phyloP scores from a whole-genome alignment of 2,329 filamentous ascomycete genomes.

The Botrytis byssoidea region DNA sequence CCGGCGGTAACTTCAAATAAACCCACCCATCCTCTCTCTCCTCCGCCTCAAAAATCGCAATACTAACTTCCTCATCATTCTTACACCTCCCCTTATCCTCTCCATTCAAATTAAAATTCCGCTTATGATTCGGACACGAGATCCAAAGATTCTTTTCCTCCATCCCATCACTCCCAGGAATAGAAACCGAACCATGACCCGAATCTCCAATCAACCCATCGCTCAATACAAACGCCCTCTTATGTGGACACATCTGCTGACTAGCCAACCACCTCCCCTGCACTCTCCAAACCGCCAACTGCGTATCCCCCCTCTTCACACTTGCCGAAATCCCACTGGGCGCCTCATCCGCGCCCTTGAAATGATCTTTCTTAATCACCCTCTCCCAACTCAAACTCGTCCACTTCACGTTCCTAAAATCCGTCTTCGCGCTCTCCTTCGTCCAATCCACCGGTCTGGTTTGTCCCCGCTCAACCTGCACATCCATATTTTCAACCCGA shows the following conservation, averaged over 20 bases:
- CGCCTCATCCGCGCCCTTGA: constrained; percentile 60
- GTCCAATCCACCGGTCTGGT: constrained; percentile 75
- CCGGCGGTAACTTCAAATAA: constrained; percentile 75
- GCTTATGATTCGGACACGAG: constrained; percentile 84
- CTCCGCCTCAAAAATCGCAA: constrained; percentile 79
- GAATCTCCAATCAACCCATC: constrained; percentile 73
- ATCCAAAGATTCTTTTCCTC: constrained; percentile 68
- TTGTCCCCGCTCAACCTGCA: constrained; percentile 68
- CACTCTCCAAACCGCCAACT: constrained; percentile 83
- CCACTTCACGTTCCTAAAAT: constrained; percentile 73
- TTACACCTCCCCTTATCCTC: constrained; percentile 66
- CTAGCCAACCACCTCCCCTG: constrained; percentile 78
- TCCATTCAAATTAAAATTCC: constrained; percentile 76
- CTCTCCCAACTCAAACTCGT: constrained; percentile 72
- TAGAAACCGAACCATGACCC: neutral
- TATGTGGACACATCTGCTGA: constrained; percentile 95
- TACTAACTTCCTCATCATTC: constrained; percentile 72
- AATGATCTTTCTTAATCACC: constrained; percentile 67
- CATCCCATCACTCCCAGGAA: neutral
- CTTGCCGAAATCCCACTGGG: constrained; percentile 73
- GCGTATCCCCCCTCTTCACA: constrained; percentile 83
- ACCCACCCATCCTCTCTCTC: constrained; percentile 73
- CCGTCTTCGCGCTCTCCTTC: constrained; percentile 61
- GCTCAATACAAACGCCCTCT: constrained; percentile 82
- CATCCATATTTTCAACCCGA: constrained; percentile 66